A percentile compares a stretch with the other conserved stretches of the same genome.
Conservation (phyloP, 768 basidiomycete genomes). For the Pleurotus sapidus region DNA sequence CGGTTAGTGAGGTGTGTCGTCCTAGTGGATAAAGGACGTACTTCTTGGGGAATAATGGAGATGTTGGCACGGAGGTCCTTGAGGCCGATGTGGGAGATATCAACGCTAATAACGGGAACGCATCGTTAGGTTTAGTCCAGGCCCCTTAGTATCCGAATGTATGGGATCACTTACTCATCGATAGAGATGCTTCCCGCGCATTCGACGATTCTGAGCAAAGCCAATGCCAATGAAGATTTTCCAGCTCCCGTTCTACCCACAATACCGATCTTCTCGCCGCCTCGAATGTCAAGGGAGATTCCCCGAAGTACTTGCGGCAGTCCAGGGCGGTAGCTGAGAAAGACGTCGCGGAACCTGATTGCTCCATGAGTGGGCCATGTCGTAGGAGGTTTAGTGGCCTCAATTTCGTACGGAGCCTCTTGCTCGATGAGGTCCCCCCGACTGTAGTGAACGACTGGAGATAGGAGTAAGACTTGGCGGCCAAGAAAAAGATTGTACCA, state of each 20-base stretch:
- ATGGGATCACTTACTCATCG: constrained; percentile 44
- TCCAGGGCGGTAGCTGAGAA: constrained; percentile 64
- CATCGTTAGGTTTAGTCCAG: constrained; percentile 7
- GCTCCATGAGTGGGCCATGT: constrained; percentile 65
- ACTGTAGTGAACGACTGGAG: constrained; percentile 52
- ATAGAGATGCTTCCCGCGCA: constrained; percentile 60
- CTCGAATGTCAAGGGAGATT: constrained; percentile 53
- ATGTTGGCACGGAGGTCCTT: constrained; percentile 56
- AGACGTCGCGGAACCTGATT: constrained; percentile 58
- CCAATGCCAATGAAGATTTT: constrained; percentile 61
- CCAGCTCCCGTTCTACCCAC: constrained; percentile 61
- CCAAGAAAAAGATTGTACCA: background rate
- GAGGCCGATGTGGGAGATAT: constrained; percentile 69
- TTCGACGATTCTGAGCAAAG: constrained; percentile 70
- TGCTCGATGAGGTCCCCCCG: constrained; percentile 48
- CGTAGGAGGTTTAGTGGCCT: constrained; percentile 47
- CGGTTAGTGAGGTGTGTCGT: background rate
- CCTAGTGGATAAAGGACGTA: constrained; percentile 25
- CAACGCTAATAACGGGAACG: constrained; percentile 34
- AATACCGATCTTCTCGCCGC: constrained; percentile 76
- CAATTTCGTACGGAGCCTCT: constrained; percentile 64
- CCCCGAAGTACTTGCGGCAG: constrained; percentile 72
- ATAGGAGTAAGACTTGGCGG: background rate
- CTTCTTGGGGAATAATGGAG: constrained; percentile 69
- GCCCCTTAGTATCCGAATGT: background rate